Base-by-base conservation (phyloP, 1,284 basidiomycete species). In the Cerioporus squamosus region DNA sequence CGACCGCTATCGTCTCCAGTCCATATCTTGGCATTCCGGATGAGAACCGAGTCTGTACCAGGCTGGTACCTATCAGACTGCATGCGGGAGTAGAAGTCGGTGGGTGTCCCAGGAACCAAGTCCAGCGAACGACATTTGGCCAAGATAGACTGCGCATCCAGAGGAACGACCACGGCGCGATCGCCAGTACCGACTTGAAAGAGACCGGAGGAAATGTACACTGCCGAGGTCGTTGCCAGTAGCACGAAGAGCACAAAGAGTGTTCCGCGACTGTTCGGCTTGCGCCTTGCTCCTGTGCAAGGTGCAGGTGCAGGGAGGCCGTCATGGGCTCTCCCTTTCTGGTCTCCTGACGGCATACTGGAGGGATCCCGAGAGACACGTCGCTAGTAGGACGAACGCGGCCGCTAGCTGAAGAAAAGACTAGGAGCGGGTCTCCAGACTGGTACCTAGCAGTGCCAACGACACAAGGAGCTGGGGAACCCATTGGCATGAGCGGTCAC, bases 11-110 rank as follows among this genome's bases (percentile, higher is more conserved):
- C 54, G 8, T 60, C 60, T 12, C 78, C 77, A 0, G 76, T 87
- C 86, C 86, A 89, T 24, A 90, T 73, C 4, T 80, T 87, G 5
- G 81, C 87, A 63, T 89, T 88, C 66, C 75, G 77, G 51, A 89
- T 77, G 59, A 82, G 70, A 1, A 77, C 73, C n/a, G 81, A 69
- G n/a, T 70, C 70, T 1, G 83, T 82, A 1, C 79, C 81, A 2
- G 67, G 63, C 12, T 78, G 81, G 62, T 75, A 86, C 20, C 86
- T 75, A 64, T 89, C 86, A 1, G 79, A 84, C 29, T 72, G 63
- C 5, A 70, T 76, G 38, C 85, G 73, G 45, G 70, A 64, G 51
- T 74, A 66, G 63, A 81, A 83, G 50, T 74, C 66, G 0, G 68
- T 61, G 2, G 80, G 72, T 9, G 80, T 75, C 1, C 76, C 74